A percentile compares a stretch with the other conserved stretches of the same genome.
phyloP scores from a whole-genome alignment of 1,139 yeast species.

The Suzukiozyma palmioleophila region DNA sequence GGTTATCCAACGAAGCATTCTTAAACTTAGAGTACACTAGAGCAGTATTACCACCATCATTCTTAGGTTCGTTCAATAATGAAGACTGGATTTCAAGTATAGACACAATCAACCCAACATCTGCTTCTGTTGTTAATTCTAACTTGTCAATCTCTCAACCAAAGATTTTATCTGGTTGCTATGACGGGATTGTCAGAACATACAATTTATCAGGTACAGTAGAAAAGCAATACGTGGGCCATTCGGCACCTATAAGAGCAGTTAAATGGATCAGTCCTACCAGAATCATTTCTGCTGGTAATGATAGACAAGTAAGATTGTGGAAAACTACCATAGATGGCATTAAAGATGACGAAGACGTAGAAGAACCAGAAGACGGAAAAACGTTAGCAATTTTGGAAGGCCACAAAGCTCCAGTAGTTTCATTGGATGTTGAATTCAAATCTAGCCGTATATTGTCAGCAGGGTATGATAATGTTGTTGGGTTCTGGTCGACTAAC shows the following conservation, averaged over 20 bases:
- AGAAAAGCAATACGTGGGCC: constrained; percentile 80
- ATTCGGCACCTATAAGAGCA: constrained; percentile 77
- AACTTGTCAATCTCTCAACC: constrained; percentile 28
- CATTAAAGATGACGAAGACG: constrained; percentile 24
- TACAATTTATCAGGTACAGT: constrained; percentile 85
- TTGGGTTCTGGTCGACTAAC: constrained; percentile 86
- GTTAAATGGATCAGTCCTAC: constrained; percentile 76
- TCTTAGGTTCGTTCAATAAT: constrained; percentile 79
- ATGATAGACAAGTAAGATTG: constrained; percentile 81
- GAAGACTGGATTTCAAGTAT: constrained; percentile 95
- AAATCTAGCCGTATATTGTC: constrained; percentile 62
- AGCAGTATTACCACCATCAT: constrained; percentile 91
- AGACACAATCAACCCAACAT: constrained; percentile 40
- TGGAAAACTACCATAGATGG: constrained; percentile 70
- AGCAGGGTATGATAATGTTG: constrained; percentile 76
- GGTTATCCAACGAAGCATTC: constrained; percentile 77
- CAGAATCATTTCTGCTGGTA: constrained; percentile 78
- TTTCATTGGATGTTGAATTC: constrained; percentile 59
- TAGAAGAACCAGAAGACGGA: constrained; percentile 56
- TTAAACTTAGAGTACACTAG: constrained; percentile 84
- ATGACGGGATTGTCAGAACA: constrained; percentile 90
- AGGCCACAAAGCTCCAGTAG: constrained; percentile 88
- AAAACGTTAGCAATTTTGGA: constrained; percentile 77
- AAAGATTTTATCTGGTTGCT: constrained; percentile 80
- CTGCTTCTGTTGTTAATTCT: constrained; percentile 24